Evolutionary conservation across 768 basidiomycete genomes (phyloP).

Genomic region (Leucocoprinus birnbaumii): DNA sequence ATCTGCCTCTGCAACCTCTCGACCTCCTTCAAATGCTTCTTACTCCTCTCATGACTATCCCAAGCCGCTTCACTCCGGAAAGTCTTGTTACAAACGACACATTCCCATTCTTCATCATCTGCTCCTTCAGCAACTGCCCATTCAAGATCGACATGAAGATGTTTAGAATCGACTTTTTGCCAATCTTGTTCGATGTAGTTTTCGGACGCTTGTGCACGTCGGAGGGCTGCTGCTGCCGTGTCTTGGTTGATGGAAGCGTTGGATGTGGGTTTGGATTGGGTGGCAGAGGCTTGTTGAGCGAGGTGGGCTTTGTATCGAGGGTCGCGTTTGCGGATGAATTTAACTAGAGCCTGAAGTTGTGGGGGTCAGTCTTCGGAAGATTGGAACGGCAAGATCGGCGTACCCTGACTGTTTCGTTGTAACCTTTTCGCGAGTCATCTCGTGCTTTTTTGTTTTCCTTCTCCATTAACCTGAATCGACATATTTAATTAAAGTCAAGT

Average conservation of each 20-base stretch:
- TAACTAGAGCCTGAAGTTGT: slow-evolving; percentile 58
- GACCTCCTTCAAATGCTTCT: slow-evolving; percentile 89
- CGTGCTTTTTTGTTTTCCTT: slow-evolving; percentile 92
- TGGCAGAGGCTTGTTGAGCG: slow-evolving; percentile 40
- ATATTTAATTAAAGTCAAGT: neutral
- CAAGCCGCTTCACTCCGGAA: slow-evolving; percentile 93
- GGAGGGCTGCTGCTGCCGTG: slow-evolving; percentile 18
- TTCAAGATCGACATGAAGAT: slow-evolving; percentile 60
- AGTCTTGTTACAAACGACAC: slow-evolving; percentile 88
- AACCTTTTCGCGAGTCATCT: slow-evolving; percentile 85
- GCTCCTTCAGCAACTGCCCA: slow-evolving; percentile 74
- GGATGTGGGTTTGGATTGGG: slow-evolving; percentile 22
- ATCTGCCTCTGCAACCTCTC: slow-evolving; percentile 77
- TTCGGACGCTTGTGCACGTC: slow-evolving; percentile 29
- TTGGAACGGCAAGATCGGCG: slow-evolving; percentile 19
- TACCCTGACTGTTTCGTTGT: slow-evolving; percentile 89
- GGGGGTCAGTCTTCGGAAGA: neutral
- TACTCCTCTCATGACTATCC: slow-evolving; percentile 94
- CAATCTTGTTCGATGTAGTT: slow-evolving; percentile 84
- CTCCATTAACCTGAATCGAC: slow-evolving; percentile 72
- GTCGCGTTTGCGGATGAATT: slow-evolving; percentile 83
- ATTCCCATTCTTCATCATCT: slow-evolving; percentile 85
- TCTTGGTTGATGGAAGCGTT: slow-evolving; percentile 26
- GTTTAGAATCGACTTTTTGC: slow-evolving; percentile 60
- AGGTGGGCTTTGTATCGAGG: slow-evolving; percentile 77